Conservation (phyloP, 164 flowering plant species). For the Berberis thunbergii region DNA sequence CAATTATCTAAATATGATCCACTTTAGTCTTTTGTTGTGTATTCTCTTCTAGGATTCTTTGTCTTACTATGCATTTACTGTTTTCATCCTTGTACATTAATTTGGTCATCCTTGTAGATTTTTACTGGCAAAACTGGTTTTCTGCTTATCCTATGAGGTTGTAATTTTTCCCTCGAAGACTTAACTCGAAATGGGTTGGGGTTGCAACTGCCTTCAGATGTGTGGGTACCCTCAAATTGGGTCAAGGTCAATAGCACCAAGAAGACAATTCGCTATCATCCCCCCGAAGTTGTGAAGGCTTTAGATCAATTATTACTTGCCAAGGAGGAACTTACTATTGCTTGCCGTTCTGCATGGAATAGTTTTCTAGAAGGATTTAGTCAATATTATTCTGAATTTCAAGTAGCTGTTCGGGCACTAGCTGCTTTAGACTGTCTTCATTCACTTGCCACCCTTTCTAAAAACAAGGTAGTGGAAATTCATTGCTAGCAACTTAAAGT, state of each 20-base stretch:
- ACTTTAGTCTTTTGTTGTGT: no score
- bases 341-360: slow-evolving; percentile 72
- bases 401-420: slow-evolving; percentile 82
- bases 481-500: not conserved
- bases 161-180: no score
- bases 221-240: slow-evolving; percentile 71
- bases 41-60: no score
- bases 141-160: no score
- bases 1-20: no score
- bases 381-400: slow-evolving; percentile 65
- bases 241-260: slow-evolving; percentile 85
- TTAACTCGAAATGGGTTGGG: no score
- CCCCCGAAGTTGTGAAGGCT: slow-evolving; percentile 71
- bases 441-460: slow-evolving; percentile 78
- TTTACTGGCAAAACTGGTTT: no score
- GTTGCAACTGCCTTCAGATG: slow-evolving; percentile 58
- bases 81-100: no score
- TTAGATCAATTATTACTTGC: slow-evolving; percentile 61
- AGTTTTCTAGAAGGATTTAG: slow-evolving; percentile 50
- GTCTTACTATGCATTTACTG: no score
- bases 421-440: slow-evolving; percentile 85
- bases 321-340: slow-evolving; percentile 60
- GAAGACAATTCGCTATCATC: slow-evolving; percentile 78
- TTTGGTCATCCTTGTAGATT: no score
- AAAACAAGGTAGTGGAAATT: slow-evolving; percentile 44